Conservation (phyloP, 441 rosid species). For the Euphorbia corollata region DNA sequence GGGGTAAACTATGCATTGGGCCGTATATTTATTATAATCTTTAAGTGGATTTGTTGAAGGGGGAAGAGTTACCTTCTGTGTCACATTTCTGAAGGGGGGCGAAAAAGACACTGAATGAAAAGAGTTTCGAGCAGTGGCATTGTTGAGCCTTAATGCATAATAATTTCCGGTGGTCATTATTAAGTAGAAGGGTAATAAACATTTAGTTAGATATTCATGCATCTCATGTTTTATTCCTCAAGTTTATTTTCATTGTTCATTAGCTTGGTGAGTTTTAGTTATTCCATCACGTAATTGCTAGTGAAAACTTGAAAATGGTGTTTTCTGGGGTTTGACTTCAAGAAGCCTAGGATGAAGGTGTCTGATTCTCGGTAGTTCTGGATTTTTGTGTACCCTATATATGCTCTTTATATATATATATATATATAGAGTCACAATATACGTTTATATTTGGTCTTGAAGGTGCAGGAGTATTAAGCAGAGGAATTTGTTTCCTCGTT, state of each 20-base stretch:
- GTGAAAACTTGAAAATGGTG: not conserved
- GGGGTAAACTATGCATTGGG: too few relatives aligned
- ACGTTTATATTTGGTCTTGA: too few relatives aligned
- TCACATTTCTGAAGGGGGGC: not conserved
- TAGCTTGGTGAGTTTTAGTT: not conserved
- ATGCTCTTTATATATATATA: too few relatives aligned
- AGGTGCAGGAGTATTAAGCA: too few relatives aligned
- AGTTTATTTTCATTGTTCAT: not conserved
- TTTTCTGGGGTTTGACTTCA: not conserved
- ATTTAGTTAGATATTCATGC: not conserved
- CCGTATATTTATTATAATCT: too few relatives aligned
- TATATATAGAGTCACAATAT: too few relatives aligned
- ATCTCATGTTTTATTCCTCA: not conserved
- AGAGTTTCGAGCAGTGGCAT: not conserved
- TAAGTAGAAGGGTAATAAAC: not conserved
- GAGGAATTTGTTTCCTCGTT: too few relatives aligned
- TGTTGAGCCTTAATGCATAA: not conserved
- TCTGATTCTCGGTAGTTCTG: not conserved
- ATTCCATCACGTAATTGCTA: not conserved
- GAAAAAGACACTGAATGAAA: not conserved
- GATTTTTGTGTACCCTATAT: not conserved
- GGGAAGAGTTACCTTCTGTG: too few relatives aligned
- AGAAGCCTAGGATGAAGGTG: not conserved
- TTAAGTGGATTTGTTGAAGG: too few relatives aligned
- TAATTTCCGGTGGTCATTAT: not conserved